phyloP scores from a whole-genome alignment of 768 basidiomycete genomes.

The Butyriboletus loyo region DNA sequence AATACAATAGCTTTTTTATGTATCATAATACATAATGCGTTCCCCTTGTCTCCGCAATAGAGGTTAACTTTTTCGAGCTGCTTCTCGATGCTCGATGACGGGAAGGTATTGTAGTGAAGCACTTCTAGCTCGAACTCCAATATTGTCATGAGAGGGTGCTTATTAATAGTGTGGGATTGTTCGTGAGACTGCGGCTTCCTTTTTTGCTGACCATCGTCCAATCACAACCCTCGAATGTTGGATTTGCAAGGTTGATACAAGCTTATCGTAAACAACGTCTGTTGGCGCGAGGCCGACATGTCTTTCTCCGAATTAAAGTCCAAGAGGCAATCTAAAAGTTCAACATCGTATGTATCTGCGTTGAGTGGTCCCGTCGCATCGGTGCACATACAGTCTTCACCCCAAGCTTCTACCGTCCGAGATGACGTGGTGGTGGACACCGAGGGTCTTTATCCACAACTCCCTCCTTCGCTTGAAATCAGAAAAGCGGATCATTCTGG shows the following conservation, averaged over 20 bases:
- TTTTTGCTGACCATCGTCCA: no score
- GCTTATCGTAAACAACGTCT: slow-evolving; percentile 10
- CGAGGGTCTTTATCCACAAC: slow-evolving; percentile 18
- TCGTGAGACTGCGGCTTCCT: no score
- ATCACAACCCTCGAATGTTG: no score
- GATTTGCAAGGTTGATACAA: no score
- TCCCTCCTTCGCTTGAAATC: slow-evolving; percentile 44
- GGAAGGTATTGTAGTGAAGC: neutral
- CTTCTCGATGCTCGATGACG: neutral
- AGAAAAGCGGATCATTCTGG: slow-evolving; percentile 37
- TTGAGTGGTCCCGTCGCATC: slow-evolving; percentile 20
- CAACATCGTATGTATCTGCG: slow-evolving; percentile 37
- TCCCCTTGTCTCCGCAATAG: slow-evolving; percentile 9
- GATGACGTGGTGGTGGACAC: slow-evolving; percentile 4
- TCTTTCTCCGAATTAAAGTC: slow-evolving; percentile 34
- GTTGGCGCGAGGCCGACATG: slow-evolving; percentile 19
- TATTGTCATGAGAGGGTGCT: no score
- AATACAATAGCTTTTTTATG: neutral
- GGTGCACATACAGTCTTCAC: slow-evolving; percentile 24
- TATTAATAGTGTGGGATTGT: neutral
- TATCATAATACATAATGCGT: neutral
- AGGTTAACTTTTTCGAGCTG: neutral
- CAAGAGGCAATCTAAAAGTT: slow-evolving; percentile 28
- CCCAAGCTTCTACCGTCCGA: slow-evolving; percentile 9
- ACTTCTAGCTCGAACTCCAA: neutral